Evolutionary conservation across 176 grass and related monocot species (phyloP), one percentile per base, ranked within the genome.

Genomic region (Oryza longistaminata): DNA sequence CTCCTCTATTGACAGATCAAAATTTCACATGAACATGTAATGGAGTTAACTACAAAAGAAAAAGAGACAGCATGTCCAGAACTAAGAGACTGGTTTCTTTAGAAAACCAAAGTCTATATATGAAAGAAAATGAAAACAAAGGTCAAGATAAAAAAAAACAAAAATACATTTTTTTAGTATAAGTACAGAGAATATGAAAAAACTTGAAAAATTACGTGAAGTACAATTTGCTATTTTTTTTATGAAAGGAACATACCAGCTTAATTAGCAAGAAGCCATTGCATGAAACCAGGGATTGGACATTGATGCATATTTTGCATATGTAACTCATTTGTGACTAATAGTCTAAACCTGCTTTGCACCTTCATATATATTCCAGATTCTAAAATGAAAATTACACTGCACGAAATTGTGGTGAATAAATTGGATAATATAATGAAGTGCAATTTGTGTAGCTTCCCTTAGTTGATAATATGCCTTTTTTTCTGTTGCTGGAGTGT

Each of bases 211-310:
- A 66, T 26, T 34, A 71, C 12, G 6, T 67, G 80, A 78, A 53
- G 17, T 71, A 76, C 46, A 73, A 33, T 79, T 64, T 79, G 33
- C 61, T 17, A 81, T 78, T 85, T 60, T 60, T 60, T 35, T 65
- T 9, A 77, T 29, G 5, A 89, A 66, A 31, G 34, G 70, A 84
- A 88, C 88, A 86, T 93, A 96, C 85, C 83, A 98, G 83, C 74
- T 27, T 27, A 27, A 27, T 98, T 98, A 73, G 93, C 84, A 64
- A 87, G 76, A 86, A 98, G 96, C 96, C 96, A 98, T 87, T 98
- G 91, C 89, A 98, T 88, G 79, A 87, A 98, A 58, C 96, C 96
- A 71, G 93, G 93, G 71, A 98, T 95, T 61, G 96, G 93, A 55
- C 96, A 9, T 61, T 22, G 48, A 50, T 34, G 33, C 33, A 34